Evolutionary conservation across 345 rosid genomes (phyloP), one percentile per base, ranked within the genome.

Genomic region (Durio zibethinus): DNA sequence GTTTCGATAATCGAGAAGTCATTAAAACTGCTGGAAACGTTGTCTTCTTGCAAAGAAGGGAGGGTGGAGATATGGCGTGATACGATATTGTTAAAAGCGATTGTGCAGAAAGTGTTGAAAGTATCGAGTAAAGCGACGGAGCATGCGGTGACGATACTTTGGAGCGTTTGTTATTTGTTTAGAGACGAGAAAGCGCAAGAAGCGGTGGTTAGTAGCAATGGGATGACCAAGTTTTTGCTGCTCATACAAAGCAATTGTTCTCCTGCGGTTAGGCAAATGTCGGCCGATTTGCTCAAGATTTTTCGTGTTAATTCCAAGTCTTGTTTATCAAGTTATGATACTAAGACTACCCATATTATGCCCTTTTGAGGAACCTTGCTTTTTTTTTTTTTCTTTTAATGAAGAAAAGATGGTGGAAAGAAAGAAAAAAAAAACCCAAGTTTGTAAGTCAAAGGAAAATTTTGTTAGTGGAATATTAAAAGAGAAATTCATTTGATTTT

Each of bases 221-320:
- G 97, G 9, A 38, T 91, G 85, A 82, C 97, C 43, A 93, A 89
- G 85, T 76, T 93, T 1, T 77, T 96, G 84, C 69, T 93, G 85
- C 79, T 96, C 83, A 91, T 96, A 85, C 99, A 96, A 78, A 93
- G 98, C 60, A 89, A 90, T 48, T 91, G 94, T 67, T 83, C 99
- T 50, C 90, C 89, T 18, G 79, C 79, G 40, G 97, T 90, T 38
- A 82, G 90, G 81, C 90, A 87, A 80, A 96, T 92, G 98, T 82
- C 90, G 20, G 80, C 84, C 4, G 98, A 96, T 77, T 42, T 96
- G 82, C 78, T 96, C 38, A 93, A 87, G 84, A 86, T 87, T 47
- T 91, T 89, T 67, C 80, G 90, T 80, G 78, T 84, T 48, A 84
- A 86, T 78, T 88, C 87, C 20, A 82, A 85, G 75, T 87, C 88